These are phyloP conservation scores for Chalaropsis ovoidea DNA, from an alignment of 2,329 filamentous ascomycete genomes.

Conservation along the genomic window DNA sequence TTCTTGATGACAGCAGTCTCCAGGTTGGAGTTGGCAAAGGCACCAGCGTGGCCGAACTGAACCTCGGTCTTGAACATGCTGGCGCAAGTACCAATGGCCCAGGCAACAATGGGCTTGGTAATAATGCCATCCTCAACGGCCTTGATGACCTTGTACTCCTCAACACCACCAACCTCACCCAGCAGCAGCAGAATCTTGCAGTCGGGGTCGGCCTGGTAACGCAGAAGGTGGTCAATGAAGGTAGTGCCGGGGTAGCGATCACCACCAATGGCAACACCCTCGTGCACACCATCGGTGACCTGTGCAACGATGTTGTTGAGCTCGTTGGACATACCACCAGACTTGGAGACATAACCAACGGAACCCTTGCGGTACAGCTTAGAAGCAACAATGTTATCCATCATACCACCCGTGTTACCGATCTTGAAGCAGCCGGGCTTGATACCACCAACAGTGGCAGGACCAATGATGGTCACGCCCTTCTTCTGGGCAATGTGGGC, in stretches of 20 bases:
- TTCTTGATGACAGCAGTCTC: constrained; percentile 97
- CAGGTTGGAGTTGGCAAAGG: constrained; percentile 97
- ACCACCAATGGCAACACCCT: constrained; percentile 98
- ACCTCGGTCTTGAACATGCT: constrained; percentile 99
- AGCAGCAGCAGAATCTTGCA: constrained; percentile 96
- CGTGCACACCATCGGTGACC: constrained; percentile 94
- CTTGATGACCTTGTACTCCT: constrained; percentile 99
- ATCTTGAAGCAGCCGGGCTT: constrained; percentile 99
- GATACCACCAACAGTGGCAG: constrained; percentile 96
- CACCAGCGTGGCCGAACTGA: constrained; percentile 96
- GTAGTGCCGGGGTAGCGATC: constrained; percentile 98
- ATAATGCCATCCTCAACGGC: constrained; percentile 89
- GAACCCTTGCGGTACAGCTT: constrained; percentile 99
- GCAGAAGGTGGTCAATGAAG: constrained; percentile 95
- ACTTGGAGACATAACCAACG: constrained; percentile 99
- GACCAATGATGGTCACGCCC: constrained; percentile 97
- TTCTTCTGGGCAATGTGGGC: constrained; percentile 94
- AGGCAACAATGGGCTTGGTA: constrained; percentile 97
- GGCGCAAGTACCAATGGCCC: constrained; percentile 98
- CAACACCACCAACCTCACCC: constrained; percentile 97
- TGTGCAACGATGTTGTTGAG: constrained; percentile 98
- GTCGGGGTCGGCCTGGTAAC: constrained; percentile 91
- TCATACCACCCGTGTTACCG: constrained; percentile 99
- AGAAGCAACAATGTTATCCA: constrained; percentile 99
- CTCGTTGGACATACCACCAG: constrained; percentile 99